Conservation (phyloP, 805 yeast species). For the Tetrapisispora arboricola region DNA sequence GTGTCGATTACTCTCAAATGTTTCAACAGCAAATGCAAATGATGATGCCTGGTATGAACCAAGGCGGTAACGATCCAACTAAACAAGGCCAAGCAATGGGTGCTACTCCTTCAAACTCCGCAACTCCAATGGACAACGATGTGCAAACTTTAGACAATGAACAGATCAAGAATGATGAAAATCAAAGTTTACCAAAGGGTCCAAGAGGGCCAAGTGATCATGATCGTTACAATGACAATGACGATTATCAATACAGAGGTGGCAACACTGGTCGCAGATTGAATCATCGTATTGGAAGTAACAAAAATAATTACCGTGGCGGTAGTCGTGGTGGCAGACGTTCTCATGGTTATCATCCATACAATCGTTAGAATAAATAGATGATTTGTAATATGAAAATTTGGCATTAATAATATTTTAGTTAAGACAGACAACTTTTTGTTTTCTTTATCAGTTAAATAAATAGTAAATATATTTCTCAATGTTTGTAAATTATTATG, state of each 20-base stretch:
- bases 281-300: slow-evolving; percentile 9
- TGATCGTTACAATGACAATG: slow-evolving; percentile 7
- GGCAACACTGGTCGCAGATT: slow-evolving; percentile 4
- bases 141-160: slow-evolving; percentile 26
- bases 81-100: background rate
- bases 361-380: slow-evolving; percentile 15
- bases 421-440: too few species aligned
- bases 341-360: slow-evolving; percentile 23
- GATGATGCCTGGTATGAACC: slow-evolving; percentile 20
- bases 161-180: slow-evolving; percentile 4
- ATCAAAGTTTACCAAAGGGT: slow-evolving; percentile 35
- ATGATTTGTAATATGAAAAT: background rate
- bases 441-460: background rate
- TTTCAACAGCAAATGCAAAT: slow-evolving; percentile 27
- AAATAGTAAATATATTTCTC: background rate
- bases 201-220: slow-evolving; percentile 32
- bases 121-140: slow-evolving; percentile 15
- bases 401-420: background rate
- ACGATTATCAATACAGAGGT: slow-evolving; percentile 14
- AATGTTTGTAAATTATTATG: background rate
- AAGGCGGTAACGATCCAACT: background rate
- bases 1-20: slow-evolving; percentile 25
- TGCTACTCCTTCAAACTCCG: slow-evolving; percentile 15
- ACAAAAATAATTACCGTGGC: slow-evolving; percentile 17
- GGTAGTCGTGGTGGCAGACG: slow-evolving; percentile 18